Conservation (phyloP, 441 rosid species). For the Dalechampia spathulata region DNA sequence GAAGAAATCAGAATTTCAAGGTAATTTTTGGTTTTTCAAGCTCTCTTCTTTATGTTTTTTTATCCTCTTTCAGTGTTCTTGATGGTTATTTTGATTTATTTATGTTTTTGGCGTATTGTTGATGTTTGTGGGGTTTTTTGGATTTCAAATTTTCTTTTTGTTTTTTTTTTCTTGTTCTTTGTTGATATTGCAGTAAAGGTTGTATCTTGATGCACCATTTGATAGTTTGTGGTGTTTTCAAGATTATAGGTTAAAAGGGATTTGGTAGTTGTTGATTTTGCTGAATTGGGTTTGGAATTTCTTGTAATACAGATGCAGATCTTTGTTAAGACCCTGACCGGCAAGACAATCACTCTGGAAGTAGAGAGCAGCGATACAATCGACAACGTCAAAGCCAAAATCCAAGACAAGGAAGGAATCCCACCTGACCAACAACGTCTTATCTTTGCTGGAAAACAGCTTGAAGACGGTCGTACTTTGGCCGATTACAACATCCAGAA, state of each 20-base stretch:
- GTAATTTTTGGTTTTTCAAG: not conserved
- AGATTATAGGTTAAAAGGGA: too few relatives aligned
- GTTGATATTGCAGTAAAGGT: too few relatives aligned
- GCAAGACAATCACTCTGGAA: conserved; percentile 17
- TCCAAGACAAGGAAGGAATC: conserved; percentile 18
- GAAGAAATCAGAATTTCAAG: not conserved
- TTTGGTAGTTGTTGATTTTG: too few relatives aligned
- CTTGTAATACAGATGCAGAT: conserved; percentile 26
- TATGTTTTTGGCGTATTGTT: too few relatives aligned
- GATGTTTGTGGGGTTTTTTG: not conserved
- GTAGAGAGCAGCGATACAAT: conserved; percentile 16
- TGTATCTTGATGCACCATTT: too few relatives aligned
- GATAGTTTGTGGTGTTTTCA: too few relatives aligned
- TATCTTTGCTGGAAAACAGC: conserved; percentile 17
- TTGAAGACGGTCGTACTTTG: conserved; percentile 13
- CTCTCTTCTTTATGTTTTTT: too few relatives aligned
- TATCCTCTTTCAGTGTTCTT: too few relatives aligned
- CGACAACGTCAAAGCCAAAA: conserved; percentile 15
- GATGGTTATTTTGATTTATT: too few relatives aligned
- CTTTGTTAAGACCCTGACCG: conserved; percentile 20
- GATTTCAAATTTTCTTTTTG: not conserved
- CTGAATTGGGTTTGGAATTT: not conserved
- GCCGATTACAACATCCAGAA: conserved; percentile 17
- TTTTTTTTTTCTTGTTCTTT: not conserved
- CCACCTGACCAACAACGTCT: conserved; percentile 16